These are phyloP conservation scores for Linnemannia zychae DNA, from an alignment of 192 early-diverging fungal genomes.

Conservation along the genomic window DNA sequence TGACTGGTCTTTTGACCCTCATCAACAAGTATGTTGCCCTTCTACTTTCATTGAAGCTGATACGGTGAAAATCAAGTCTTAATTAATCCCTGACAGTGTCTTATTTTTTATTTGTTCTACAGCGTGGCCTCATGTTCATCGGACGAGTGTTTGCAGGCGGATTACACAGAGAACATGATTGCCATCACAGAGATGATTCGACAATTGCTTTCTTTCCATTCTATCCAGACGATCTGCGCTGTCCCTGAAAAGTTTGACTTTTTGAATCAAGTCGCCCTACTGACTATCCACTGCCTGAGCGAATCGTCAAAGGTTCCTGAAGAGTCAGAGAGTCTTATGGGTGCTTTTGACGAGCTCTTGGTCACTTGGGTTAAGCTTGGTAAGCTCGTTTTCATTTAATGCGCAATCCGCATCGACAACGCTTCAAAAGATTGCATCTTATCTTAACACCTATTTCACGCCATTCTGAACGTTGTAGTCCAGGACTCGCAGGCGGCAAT, in stretches of 20 bases:
- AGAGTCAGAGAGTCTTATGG: slow-evolving; percentile 66
- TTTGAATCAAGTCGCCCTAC: slow-evolving; percentile 67
- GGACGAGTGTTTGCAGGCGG: slow-evolving; percentile 49
- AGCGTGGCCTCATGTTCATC: slow-evolving; percentile 51
- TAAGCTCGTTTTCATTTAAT: slow-evolving; percentile 28
- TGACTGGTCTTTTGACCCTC: slow-evolving; percentile 65
- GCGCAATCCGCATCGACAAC: too few relatives aligned
- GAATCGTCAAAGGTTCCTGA: slow-evolving; percentile 60
- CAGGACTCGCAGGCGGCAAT: slow-evolving; percentile 53
- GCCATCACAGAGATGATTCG: slow-evolving; percentile 65
- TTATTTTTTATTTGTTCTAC: background rate
- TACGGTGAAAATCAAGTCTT: background rate
- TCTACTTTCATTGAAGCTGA: background rate
- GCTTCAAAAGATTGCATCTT: background rate
- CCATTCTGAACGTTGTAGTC: slow-evolving; percentile 3
- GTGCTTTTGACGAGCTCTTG: slow-evolving; percentile 73
- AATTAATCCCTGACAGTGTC: background rate
- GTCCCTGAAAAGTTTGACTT: slow-evolving; percentile 69
- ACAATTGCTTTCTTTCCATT: slow-evolving; percentile 67
- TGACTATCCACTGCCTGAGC: slow-evolving; percentile 70
- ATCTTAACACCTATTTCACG: background rate
- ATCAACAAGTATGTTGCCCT: slow-evolving; percentile 64
- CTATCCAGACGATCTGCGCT: slow-evolving; percentile 61
- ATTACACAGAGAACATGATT: slow-evolving; percentile 56
- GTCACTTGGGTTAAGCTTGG: slow-evolving; percentile 73